These are phyloP conservation scores for Cyclanthera cordifolia DNA, from an alignment of 306 rosid genomes.

Conservation along the genomic window DNA sequence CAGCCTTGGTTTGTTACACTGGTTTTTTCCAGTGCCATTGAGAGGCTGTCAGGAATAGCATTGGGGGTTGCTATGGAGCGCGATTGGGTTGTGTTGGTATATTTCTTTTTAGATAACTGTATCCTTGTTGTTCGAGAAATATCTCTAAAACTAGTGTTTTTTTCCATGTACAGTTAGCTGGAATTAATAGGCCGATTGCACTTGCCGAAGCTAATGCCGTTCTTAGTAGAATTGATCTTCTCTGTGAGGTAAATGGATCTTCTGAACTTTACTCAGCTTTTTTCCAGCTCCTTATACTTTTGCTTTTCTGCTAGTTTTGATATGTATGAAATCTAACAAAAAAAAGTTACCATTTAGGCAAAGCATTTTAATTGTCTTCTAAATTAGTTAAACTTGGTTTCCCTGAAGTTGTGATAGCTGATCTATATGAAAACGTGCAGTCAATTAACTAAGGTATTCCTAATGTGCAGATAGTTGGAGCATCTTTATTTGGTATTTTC, in stretches of 20 bases:
- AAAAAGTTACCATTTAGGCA: neutral
- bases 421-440: conserved; percentile 4
- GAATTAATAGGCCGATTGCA: conserved; percentile 86
- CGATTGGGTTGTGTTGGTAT: conserved; percentile 96
- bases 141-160: conserved; percentile 10
- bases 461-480: conserved; percentile 66
- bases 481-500: conserved; percentile 70
- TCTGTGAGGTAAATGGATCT: conserved; percentile 60
- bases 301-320: conserved; percentile 9
- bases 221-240: conserved; percentile 82
- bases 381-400: no score
- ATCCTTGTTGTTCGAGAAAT: neutral
- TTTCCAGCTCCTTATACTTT: neutral
- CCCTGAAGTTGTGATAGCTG: neutral
- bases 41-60: conserved; percentile 74
- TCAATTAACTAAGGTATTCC: conserved; percentile 14
- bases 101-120: conserved; percentile 10
- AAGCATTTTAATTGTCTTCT: no score
- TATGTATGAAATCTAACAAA: conserved; percentile 10
- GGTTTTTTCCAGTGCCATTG: conserved; percentile 71
- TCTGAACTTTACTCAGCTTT: neutral
- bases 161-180: conserved; percentile 53
- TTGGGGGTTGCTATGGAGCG: conserved; percentile 89
- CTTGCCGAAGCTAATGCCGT: conserved; percentile 87
- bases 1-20: conserved; percentile 75